Conservation (phyloP, 208 protist genomes). For the Acanthamoeba culbertsoni region DNA sequence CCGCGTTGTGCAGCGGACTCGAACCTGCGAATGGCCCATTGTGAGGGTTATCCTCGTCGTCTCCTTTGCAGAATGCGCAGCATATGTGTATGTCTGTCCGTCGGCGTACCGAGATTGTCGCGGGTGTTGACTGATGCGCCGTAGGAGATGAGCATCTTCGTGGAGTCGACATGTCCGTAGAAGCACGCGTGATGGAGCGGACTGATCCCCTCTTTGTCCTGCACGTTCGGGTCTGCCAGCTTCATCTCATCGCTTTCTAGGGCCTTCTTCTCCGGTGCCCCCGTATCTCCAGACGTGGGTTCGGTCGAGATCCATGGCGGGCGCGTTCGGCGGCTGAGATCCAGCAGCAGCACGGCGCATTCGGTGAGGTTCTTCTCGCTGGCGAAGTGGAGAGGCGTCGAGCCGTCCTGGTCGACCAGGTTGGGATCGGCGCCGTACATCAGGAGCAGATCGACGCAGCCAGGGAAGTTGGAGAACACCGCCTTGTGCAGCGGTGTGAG, state of each 20-base stretch:
- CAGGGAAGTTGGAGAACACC: background rate
- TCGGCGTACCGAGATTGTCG: background rate
- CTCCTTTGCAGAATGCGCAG: too few relatives aligned
- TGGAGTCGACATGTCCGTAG: background rate
- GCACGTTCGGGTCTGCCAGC: conserved; percentile 3
- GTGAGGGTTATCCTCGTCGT: too few relatives aligned
- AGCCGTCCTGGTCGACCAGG: background rate
- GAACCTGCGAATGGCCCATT: background rate
- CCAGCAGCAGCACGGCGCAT: conserved; percentile 1
- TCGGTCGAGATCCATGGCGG: background rate
- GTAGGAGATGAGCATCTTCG: background rate
- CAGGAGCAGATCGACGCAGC: conserved; percentile 26
- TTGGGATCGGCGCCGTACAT: conserved; percentile 28
- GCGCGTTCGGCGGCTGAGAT: background rate
- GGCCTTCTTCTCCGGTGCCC: background rate
- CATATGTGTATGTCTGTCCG: background rate
- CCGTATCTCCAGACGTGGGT: background rate
- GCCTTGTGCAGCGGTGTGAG: conserved; percentile 55
- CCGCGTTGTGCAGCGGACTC: conserved; percentile 41
- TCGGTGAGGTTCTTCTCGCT: conserved; percentile 47
- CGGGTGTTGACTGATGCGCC: conserved; percentile 16
- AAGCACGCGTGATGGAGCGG: conserved; percentile 50
- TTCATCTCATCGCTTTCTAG: background rate
- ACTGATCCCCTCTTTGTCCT: conserved; percentile 3
- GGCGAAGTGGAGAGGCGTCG: conserved; percentile 45